Base-by-base conservation (phyloP, 768 basidiomycete species). In the Dioszegia hungarica region DNA sequence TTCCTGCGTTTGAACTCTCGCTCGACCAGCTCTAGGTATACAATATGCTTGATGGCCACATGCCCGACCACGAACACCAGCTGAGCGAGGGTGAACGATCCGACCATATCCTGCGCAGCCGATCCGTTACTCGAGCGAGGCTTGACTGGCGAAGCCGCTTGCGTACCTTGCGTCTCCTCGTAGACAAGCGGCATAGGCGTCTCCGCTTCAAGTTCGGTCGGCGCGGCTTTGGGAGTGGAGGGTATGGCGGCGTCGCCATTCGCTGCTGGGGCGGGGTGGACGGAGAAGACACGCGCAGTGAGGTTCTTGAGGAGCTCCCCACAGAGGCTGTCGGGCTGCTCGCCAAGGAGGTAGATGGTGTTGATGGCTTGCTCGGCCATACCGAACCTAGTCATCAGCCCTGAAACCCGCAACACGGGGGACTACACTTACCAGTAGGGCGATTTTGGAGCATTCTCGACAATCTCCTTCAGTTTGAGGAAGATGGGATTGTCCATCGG, bases 331-430 rank as follows among this genome's bases (percentile, higher is more conserved):
- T 95, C 94, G 0, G 94, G 95, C 60, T 91, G 90, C 67, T 97
- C 90, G 19, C 89, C 93, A 1, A 99, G 83, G 0, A 88, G 85
- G 66, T 98, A 99, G 48, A 95, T 86, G 1, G 94, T 91, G 73
- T 99, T 97, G 77, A 99, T 86, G 9, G 86, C 89, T 75, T 99
- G 94, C 74, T 99, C 95, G 0, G 94, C 90, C 78, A 98, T 84
- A 10, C 87, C 87, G 65, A 99, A 98, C 80, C 80, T 79, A 44
- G 29, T 19, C 39, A 33, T 59, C n/a, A 61, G 37, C 12, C 43
- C 3, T 12, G 20, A 17, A 4, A 1, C 24, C 24, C 11, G 0
- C 9, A n/a, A 11, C 27, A 38, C 17, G 11, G 11, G 29, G 33
- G 17, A 34, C 29, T 5, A 36, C 3, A 59, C 74, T 31, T 29